Evolutionary conservation across 2,329 filamentous ascomycete genomes (phyloP), one percentile per base, ranked within the genome.

Genomic region (Decorospora gaudefroyi): DNA sequence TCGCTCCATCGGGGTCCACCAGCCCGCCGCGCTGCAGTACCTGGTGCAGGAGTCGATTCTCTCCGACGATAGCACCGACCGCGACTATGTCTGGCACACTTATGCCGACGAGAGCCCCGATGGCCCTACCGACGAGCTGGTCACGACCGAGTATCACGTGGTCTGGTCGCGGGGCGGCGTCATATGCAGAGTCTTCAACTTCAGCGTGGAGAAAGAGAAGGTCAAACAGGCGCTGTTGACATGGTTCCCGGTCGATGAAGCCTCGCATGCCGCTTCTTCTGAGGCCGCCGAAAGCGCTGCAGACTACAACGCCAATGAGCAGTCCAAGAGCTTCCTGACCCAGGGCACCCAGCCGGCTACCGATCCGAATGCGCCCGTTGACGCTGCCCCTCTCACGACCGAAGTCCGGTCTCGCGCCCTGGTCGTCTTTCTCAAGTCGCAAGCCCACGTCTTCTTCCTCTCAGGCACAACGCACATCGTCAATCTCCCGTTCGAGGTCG

Each of bases 401-500:
- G 61, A 69, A 44, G 51, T 55, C 13, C 62, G 48, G 27, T 69
- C 53, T 65, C 75, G 61, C 65, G 90, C 92, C 4, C 74, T 99
- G 49, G 89, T 97, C 6, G 87, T 99, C 35, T 87, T 97, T 57
- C 81, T 99, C 55, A 91, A 88, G 71, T 91, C 89, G 0, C 92
- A 97, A 65, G 90, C 89, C 15, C 92, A 97, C 66, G 83, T 99
- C 54, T 95, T 91, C 76, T 96, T 95, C 67, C 80, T 97, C 25
- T 83, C 87, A 2, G 92, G 92, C 13, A 85, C 89, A 22, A 93
- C 83, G 64, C 88, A 99, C 78, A 83, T 96, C 46, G 80, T 97
- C 33, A 90, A 96, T 67, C 83, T 99, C 64, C 92, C 92, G 1
- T 99, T 99, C 64, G 91, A 97, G 72, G 87, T 96, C 28, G 90